Conservation (phyloP, 75 land plant species). For the Pseudotsuga menziesii region DNA sequence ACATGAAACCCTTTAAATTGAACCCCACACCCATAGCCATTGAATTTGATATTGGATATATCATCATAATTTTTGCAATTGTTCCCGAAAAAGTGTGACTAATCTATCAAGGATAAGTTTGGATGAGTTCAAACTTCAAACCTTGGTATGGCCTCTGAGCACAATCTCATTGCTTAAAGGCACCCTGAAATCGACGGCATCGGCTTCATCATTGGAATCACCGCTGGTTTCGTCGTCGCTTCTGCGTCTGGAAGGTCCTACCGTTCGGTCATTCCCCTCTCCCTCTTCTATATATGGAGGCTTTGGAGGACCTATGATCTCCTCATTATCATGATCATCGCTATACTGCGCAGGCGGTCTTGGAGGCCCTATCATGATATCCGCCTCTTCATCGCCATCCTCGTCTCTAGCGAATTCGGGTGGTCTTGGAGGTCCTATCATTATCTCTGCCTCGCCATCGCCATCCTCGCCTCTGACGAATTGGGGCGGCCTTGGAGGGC, state of each 20-base stretch:
- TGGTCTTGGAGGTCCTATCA: constrained; percentile 34
- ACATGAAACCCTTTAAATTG: no score
- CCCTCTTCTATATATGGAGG: constrained; percentile 6
- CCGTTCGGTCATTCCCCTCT: constrained; percentile 32
- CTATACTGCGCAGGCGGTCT: constrained; percentile 11
- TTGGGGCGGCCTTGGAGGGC: constrained; percentile 59
- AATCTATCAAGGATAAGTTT: no score
- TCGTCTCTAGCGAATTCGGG: constrained; percentile 8
- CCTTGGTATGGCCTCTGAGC: constrained; percentile 94
- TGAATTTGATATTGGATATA: no score
- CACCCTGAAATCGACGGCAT: constrained; percentile 44
- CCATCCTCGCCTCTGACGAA: background rate
- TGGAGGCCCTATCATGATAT: constrained; percentile 25
- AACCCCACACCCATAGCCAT: no score
- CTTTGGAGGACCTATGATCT: constrained; percentile 23
- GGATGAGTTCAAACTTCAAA: constrained; percentile 8
- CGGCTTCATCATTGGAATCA: constrained; percentile 27
- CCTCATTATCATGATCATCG: constrained; percentile 19
- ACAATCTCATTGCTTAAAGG: constrained; percentile 93
- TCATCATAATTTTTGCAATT: no score
- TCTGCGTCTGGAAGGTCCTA: constrained; percentile 14
- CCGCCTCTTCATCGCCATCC: constrained; percentile 19
- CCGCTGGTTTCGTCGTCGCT: constrained; percentile 13
- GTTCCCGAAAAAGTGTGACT: no score
- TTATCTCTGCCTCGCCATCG: constrained; percentile 18